Evolutionary conservation across 768 basidiomycete species (phyloP).

Genomic region (Lentinula boryana): DNA sequence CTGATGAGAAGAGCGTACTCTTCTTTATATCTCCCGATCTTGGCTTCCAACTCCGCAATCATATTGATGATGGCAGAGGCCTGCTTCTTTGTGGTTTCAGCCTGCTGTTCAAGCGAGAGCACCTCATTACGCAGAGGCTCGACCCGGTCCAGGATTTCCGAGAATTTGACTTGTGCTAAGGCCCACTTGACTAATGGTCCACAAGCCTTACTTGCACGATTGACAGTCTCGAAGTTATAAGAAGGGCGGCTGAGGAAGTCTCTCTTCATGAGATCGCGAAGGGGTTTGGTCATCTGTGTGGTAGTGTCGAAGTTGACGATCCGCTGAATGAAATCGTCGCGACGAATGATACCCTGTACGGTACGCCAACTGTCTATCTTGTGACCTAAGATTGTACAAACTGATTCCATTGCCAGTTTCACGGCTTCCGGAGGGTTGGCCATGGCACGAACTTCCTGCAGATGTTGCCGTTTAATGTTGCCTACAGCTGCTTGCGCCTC

Average conservation of each 20-base stretch:
- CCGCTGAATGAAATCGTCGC: slow-evolving; percentile 93
- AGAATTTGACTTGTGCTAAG: slow-evolving; percentile 93
- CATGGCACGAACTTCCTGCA: slow-evolving; percentile 97
- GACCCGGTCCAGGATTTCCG: slow-evolving; percentile 94
- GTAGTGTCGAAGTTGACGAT: slow-evolving; percentile 96
- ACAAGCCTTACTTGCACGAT: slow-evolving; percentile 93
- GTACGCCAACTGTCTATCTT: slow-evolving; percentile 97
- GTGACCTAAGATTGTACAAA: slow-evolving; percentile 93
- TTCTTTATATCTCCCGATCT: slow-evolving; percentile 91
- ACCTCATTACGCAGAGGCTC: slow-evolving; percentile 96
- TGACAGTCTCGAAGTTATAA: slow-evolving; percentile 89
- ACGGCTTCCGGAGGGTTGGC: slow-evolving; percentile 97
- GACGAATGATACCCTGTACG: slow-evolving; percentile 91
- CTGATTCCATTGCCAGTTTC: slow-evolving; percentile 97
- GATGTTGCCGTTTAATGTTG: slow-evolving; percentile 91
- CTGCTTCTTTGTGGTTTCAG: slow-evolving; percentile 92
- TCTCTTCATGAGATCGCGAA: slow-evolving; percentile 87
- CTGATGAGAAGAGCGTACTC: slow-evolving; percentile 97
- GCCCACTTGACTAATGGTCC: slow-evolving; percentile 99
- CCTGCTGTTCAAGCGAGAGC: slow-evolving; percentile 85
- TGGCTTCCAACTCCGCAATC: slow-evolving; percentile 87
- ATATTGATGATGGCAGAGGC: slow-evolving; percentile 86
- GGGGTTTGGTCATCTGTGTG: slow-evolving; percentile 79
- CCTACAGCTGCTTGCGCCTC: slow-evolving; percentile 96
- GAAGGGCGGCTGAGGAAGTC: slow-evolving; percentile 89